Evolutionary conservation across 257 asterid species (phyloP), one percentile per base, ranked within the genome.

Genomic region (Forsythia suspensa): DNA sequence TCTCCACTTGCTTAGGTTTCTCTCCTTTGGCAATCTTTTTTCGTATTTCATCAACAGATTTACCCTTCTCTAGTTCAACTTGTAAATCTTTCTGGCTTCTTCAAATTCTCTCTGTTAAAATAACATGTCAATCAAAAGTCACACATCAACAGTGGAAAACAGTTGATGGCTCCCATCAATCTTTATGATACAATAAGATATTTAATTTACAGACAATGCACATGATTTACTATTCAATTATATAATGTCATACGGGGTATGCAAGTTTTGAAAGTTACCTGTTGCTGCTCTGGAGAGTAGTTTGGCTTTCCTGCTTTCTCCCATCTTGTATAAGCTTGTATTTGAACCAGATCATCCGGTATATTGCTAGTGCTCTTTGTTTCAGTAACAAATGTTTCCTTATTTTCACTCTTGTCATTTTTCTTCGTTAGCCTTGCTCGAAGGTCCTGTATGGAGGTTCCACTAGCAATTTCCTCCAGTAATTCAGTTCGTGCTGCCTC

Each of bases 401-500:
- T 80, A 67, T 80, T 85, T 74, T 88, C 85, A 82, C 76, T 82
- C 68, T 78, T 70, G 75, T 87, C 88, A 72, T 82, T 82, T 76
- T 85, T 88, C 79, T 89, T 87, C 6, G 84, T 89, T 80, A 92
- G 81, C 88, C 87, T 90, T 75, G 91, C 87, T 73, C 91, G 96
- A 75, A 95, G 89, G 74, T 90, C 96, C 84, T 87, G 76, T 76
- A 90, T 67, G 59, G 99, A 90, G 72, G 87, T 76, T 74, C 99
- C 99, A 82, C 86, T 87, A 24, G 92, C 90, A 80, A 95, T 75
- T 87, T 93, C 99, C 82, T 93, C 97, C 79, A 88, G 72, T 79
- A 95, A 90, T 85, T 95, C 99, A 86, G 51, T 83, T 82, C 99
- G 89, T 82, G 99, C 97, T 2, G 97, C 99, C 88, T 95, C 99